A percentile compares a stretch with the other conserved stretches of the same genome.
Conservation (phyloP, 31 red algal genomes). For the Pterothamnion heteromorphum region DNA sequence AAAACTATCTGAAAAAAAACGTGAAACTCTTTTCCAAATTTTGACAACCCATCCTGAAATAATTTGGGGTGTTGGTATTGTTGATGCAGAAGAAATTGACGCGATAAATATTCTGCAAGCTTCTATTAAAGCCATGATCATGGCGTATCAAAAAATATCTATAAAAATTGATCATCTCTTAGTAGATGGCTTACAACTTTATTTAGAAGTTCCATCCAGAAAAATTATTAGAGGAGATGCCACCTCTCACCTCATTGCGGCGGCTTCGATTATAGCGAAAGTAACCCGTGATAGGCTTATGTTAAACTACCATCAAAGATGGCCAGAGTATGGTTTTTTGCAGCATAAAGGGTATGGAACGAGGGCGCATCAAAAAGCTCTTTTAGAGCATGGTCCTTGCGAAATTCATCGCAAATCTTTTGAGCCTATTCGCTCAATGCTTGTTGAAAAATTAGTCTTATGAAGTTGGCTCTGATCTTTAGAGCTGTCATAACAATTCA, state of each 20-base stretch:
- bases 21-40: constrained; percentile 32
- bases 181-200: constrained; percentile 15
- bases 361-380: constrained; percentile 18
- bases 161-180: background rate
- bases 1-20: constrained; percentile 13
- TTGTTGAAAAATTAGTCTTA: too few species aligned
- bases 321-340: constrained; percentile 61
- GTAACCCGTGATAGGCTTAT: constrained; percentile 55
- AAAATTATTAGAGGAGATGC: background rate
- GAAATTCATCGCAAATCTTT: constrained; percentile 52
- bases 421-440: constrained; percentile 26
- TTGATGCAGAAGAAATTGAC: constrained; percentile 4
- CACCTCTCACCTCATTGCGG: background rate
- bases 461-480: too few species aligned
- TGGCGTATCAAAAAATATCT: background rate
- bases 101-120: constrained; percentile 45
- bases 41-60: background rate
- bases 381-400: constrained; percentile 49
- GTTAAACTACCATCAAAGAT: constrained; percentile 30
- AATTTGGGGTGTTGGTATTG: background rate
- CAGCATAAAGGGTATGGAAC: constrained; percentile 57
- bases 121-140: constrained; percentile 12
- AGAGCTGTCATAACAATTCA: too few species aligned
- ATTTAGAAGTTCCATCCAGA: too few species aligned
- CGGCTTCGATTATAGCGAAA: constrained; percentile 53